A percentile compares a stretch with the other conserved stretches of the same genome.
Evolutionary conservation across 768 basidiomycete genomes (phyloP).

Genomic region (Lyophyllum decastes): DNA sequence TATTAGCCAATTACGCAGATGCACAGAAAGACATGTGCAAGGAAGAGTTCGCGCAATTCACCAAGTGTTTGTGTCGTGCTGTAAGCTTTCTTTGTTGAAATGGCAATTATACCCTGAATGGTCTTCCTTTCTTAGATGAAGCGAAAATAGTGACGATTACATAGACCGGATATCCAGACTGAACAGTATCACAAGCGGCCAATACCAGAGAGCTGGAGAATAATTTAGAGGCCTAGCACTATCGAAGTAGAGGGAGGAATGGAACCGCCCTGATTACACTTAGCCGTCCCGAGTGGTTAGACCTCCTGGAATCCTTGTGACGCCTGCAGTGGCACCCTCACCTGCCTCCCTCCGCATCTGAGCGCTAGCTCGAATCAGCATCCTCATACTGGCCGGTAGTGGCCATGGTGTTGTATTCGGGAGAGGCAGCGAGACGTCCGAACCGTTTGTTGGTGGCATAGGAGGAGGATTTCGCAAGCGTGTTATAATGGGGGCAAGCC

Average conservation of each 20-base stretch:
- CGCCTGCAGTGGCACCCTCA: constrained; percentile 22
- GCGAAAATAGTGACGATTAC: constrained; percentile 31
- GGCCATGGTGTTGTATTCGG: constrained; percentile 62
- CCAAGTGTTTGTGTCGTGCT: constrained; percentile 74
- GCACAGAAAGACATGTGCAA: constrained; percentile 83
- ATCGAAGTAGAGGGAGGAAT: neutral
- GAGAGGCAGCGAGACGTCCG: constrained; percentile 47
- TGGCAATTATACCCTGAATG: neutral
- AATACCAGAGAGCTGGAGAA: neutral
- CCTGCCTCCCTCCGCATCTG: constrained; percentile 37
- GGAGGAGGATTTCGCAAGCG: constrained; percentile 60
- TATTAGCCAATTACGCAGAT: constrained; percentile 80
- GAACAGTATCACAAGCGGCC: constrained; percentile 2
- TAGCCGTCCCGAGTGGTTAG: constrained; percentile 29
- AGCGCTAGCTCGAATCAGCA: constrained; percentile 52
- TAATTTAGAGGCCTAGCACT: constrained; percentile 6
- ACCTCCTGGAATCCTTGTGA: constrained; percentile 37
- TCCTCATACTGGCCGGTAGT: constrained; percentile 48
- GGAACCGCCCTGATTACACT: neutral
- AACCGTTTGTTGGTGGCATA: constrained; percentile 25
- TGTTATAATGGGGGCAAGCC: constrained; percentile 49
- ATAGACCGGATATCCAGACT: neutral
- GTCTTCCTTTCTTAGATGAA: constrained; percentile 25
- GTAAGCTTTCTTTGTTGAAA: constrained; percentile 43
- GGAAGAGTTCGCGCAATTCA: constrained; percentile 83